Evolutionary conservation across 495 filamentous ascomycete genomes (phyloP).

Genomic region (Penicillium subrubescens): DNA sequence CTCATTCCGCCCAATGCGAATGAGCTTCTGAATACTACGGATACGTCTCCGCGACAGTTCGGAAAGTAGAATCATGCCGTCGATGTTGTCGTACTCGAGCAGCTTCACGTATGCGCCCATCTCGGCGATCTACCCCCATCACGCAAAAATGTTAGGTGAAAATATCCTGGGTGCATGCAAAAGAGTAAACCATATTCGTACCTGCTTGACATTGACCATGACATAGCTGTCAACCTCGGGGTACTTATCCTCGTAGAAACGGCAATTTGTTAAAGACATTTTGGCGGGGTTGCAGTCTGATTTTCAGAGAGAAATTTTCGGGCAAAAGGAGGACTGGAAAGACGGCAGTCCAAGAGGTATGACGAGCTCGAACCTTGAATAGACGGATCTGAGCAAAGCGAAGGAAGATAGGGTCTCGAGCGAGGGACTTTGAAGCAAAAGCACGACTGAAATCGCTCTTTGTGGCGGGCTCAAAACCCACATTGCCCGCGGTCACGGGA

Average conservation of each 20-base stretch:
- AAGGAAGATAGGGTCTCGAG: slow-evolving; percentile 10
- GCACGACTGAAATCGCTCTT: slow-evolving; percentile 43
- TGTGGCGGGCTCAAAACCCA: slow-evolving; percentile 53
- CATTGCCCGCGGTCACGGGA: slow-evolving; percentile 30
- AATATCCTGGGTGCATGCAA: not conserved
- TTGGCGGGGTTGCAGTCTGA: slow-evolving; percentile 52
- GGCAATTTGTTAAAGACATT: slow-evolving; percentile 98
- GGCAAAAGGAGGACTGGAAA: slow-evolving; percentile 22
- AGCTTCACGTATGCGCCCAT: slow-evolving; percentile 99
- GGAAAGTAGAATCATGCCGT: slow-evolving; percentile 98
- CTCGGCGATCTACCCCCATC: slow-evolving; percentile 78
- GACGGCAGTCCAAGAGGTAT: slow-evolving; percentile 21
- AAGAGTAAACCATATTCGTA: slow-evolving; percentile 37
- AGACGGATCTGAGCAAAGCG: slow-evolving; percentile 15
- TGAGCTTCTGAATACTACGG: slow-evolving; percentile 97
- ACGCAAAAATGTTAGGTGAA: slow-evolving; percentile 9
- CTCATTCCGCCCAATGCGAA: slow-evolving; percentile 95
- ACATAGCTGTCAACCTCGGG: slow-evolving; percentile 99
- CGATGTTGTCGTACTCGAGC: slow-evolving; percentile 98
- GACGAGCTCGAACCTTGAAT: slow-evolving; percentile 9
- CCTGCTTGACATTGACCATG: slow-evolving; percentile 98
- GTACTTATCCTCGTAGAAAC: slow-evolving; percentile 98
- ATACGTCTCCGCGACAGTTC: slow-evolving; percentile 97
- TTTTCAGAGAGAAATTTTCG: slow-evolving; percentile 26
- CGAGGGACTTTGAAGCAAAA: slow-evolving; percentile 24